These are phyloP conservation scores for Silene coronaria DNA, from an alignment of 179 eudicot species.

Conservation along the genomic window DNA sequence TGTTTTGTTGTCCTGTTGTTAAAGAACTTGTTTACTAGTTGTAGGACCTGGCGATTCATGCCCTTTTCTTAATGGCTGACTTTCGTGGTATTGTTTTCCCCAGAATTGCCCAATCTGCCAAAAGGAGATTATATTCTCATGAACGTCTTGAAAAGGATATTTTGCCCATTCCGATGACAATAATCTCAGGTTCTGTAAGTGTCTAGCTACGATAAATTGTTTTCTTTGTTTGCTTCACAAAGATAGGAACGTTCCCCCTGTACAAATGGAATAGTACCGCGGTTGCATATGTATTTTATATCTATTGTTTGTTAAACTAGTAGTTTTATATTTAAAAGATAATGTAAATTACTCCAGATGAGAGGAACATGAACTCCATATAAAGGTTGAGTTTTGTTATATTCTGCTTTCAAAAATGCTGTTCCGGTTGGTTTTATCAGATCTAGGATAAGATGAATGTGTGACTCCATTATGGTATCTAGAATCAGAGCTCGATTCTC, in stretches of 20 bases:
- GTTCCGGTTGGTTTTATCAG: background rate
- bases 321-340: background rate
- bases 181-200: slow-evolving; percentile 7
- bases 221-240: slow-evolving; percentile 1
- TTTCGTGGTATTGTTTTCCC: background rate
- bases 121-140: slow-evolving; percentile 30
- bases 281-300: background rate
- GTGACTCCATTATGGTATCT: too few species aligned
- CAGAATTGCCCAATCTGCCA: slow-evolving; percentile 55
- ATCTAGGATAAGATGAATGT: too few species aligned
- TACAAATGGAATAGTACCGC: background rate
- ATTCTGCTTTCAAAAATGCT: background rate
- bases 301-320: background rate
- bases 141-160: slow-evolving; percentile 11
- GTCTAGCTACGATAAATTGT: background rate
- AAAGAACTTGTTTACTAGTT: too few species aligned
- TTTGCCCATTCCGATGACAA: background rate
- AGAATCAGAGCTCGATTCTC: too few species aligned
- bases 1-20: too few species aligned
- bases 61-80: background rate
- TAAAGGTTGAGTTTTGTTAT: background rate
- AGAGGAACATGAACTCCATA: background rate
- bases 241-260: background rate
- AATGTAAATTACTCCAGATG: slow-evolving; percentile 8
- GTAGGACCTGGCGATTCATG: too few species aligned